A percentile compares a stretch with the other conserved stretches of the same genome.
These are phyloP conservation scores for Iris pallida DNA, from an alignment of 116 monocot species.

Conservation along the genomic window DNA sequence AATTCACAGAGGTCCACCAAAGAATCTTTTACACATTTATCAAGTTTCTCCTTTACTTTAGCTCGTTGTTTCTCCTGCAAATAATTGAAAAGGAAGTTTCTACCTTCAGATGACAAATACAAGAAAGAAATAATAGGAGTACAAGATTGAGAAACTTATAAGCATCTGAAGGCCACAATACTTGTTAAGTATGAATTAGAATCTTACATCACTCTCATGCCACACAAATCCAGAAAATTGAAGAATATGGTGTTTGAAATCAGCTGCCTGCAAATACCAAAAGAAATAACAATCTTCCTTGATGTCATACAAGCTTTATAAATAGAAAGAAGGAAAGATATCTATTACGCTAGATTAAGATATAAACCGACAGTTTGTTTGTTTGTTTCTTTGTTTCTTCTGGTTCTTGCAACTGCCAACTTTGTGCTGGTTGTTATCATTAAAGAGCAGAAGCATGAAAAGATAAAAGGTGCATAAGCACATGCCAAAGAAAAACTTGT, in stretches of 20 bases:
- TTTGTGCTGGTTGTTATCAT: too few relatives aligned
- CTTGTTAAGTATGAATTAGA: not conserved
- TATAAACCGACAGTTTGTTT: too few relatives aligned
- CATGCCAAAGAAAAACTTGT: too few relatives aligned
- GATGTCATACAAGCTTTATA: too few relatives aligned
- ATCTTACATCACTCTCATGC: conserved; percentile 69
- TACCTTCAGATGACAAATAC: not conserved
- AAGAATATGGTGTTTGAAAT: conserved; percentile 63
- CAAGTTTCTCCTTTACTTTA: conserved; percentile 69
- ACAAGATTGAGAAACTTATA: not conserved
- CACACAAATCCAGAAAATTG: conserved; percentile 86
- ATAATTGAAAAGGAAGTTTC: not conserved
- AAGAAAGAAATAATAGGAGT: not conserved
- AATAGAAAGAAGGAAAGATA: too few relatives aligned
- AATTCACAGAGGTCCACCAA: conserved; percentile 55
- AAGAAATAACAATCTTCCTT: not conserved
- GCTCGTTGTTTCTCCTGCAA: conserved; percentile 60
- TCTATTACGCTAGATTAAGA: too few relatives aligned
- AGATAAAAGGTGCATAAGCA: too few relatives aligned
- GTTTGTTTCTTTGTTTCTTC: too few relatives aligned
- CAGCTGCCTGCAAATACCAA: conserved; percentile 37
- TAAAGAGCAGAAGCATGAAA: too few relatives aligned
- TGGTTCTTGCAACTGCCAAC: too few relatives aligned
- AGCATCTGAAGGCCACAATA: not conserved
- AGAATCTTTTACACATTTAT: conserved; percentile 61